phyloP scores from a whole-genome alignment of 2,329 filamentous ascomycete genomes.

The Periglandula ipomoeae region DNA sequence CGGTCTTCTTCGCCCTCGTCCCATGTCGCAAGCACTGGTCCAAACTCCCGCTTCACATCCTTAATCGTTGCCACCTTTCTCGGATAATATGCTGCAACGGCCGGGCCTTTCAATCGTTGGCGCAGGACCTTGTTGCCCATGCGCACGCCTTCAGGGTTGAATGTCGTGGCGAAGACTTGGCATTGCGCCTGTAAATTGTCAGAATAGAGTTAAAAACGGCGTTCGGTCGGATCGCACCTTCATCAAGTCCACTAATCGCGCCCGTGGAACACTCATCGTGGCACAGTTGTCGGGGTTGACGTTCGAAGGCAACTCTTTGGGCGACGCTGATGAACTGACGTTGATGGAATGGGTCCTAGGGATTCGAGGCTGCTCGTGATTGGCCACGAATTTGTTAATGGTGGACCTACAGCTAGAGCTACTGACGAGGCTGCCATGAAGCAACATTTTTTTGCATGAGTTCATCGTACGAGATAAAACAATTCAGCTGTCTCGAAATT shows the following conservation, averaged over 20 bases:
- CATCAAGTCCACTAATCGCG: conserved; percentile 61
- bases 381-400: not conserved
- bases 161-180: conserved; percentile 82
- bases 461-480: no score
- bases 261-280: conserved; percentile 54
- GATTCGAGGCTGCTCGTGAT: conserved; percentile 5
- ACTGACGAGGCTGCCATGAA: not conserved
- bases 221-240: conserved; percentile 51
- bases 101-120: conserved; percentile 76
- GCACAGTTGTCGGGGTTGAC: conserved; percentile 20
- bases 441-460: no score
- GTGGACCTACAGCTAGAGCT: not conserved
- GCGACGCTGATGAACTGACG: not conserved
- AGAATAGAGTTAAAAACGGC: conserved; percentile 10
- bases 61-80: conserved; percentile 60
- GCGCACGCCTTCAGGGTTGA: conserved; percentile 74
- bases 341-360: not conserved
- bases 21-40: conserved; percentile 55
- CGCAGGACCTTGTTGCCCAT: conserved; percentile 88
- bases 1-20: conserved; percentile 75
- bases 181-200: conserved; percentile 62
- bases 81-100: conserved; percentile 83
- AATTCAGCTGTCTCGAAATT: no score
- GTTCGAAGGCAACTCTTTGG: conserved; percentile 4
- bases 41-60: conserved; percentile 64